These are phyloP conservation scores for Solanum bulbocastanum DNA, from an alignment of 257 asterid genomes.

Conservation along the genomic window DNA sequence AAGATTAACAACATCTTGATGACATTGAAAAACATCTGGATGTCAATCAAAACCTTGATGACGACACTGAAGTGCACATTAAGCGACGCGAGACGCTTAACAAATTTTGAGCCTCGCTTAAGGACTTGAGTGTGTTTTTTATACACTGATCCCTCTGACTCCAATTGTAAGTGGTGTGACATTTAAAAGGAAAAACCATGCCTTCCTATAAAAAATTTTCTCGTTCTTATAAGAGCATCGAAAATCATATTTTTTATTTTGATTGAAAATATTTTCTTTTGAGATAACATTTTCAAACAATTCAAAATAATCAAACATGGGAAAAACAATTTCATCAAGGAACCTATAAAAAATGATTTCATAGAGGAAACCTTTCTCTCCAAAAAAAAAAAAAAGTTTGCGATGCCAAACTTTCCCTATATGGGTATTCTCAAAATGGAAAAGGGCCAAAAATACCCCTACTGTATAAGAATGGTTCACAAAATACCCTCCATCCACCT, in stretches of 20 bases:
- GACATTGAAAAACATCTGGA: not conserved
- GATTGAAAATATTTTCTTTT: not conserved
- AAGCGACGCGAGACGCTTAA: not conserved
- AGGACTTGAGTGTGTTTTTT: not conserved
- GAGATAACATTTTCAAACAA: not conserved
- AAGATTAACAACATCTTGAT: not conserved
- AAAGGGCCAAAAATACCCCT: not conserved
- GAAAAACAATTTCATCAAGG: not conserved
- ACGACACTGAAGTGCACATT: not conserved
- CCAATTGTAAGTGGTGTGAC: not conserved
- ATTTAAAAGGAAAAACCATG: not conserved
- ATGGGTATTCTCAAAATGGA: not conserved
- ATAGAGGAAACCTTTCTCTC: not conserved
- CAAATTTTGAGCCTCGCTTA: not conserved
- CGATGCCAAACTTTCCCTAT: too few relatives aligned
- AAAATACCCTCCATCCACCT: not conserved
- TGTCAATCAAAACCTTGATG: not conserved
- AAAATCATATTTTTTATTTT: not conserved
- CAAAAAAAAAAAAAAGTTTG: too few relatives aligned
- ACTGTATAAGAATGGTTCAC: not conserved
- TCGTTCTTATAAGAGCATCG: not conserved
- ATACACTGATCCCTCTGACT: not conserved
- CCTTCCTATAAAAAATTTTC: not conserved
- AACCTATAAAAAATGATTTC: not conserved
- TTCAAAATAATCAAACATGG: not conserved